These are phyloP conservation scores for Condylostoma magnum DNA, from an alignment of 169 alveolate species.

Conservation along the genomic window DNA sequence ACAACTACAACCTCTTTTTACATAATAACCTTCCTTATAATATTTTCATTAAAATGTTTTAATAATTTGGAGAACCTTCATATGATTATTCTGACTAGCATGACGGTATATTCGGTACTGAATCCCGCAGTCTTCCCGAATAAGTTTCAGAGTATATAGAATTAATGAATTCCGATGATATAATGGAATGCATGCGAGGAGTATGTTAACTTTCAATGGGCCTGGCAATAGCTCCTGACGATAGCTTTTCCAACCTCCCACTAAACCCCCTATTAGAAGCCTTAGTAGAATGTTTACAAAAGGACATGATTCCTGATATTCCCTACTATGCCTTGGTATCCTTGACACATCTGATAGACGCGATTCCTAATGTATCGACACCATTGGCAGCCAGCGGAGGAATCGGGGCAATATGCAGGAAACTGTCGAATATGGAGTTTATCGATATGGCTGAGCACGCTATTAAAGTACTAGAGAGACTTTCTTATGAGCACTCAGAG, in stretches of 20 bases:
- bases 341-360: slow-evolving; percentile 46
- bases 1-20: no score
- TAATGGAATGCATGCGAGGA: slow-evolving; percentile 29
- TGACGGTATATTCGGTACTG: no score
- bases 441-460: slow-evolving; percentile 54
- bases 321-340: slow-evolving; percentile 34
- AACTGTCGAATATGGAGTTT: slow-evolving; percentile 42
- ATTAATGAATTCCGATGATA: slow-evolving; percentile 3
- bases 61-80: no score
- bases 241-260: slow-evolving; percentile 35
- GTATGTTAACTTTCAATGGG: slow-evolving; percentile 26
- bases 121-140: slow-evolving; percentile 9
- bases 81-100: no score
- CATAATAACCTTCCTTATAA: no score
- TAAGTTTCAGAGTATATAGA: not conserved
- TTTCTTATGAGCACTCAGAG: slow-evolving; percentile 44
- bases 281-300: slow-evolving; percentile 27
- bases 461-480: slow-evolving; percentile 48
- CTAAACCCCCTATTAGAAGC: slow-evolving; percentile 32
- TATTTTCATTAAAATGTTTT: no score
- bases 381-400: slow-evolving; percentile 37
- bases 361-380: slow-evolving; percentile 35
- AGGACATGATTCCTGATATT: slow-evolving; percentile 30
- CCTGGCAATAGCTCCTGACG: slow-evolving; percentile 60
- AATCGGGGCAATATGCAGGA: slow-evolving; percentile 26